phyloP scores from a whole-genome alignment of 139 green algal species.

The Coccomyxa sp. region DNA sequence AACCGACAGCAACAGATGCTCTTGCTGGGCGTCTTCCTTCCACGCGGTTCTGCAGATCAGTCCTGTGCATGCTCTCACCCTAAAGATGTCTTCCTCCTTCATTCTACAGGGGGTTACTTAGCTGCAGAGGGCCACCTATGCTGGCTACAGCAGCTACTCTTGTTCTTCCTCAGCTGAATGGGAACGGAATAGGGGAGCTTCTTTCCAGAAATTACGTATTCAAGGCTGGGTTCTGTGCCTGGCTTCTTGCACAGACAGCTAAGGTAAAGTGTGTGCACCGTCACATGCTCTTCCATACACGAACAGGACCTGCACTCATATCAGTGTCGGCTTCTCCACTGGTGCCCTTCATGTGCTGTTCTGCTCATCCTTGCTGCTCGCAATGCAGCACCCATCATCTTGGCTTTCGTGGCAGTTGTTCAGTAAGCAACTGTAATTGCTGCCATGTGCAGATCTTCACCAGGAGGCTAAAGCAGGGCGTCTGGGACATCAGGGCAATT shows the following conservation, averaged over 20 bases:
- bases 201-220: slow-evolving; percentile 75
- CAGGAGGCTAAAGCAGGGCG: slow-evolving; percentile 70
- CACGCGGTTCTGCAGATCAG: too few species aligned
- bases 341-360: background rate
- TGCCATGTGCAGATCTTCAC: slow-evolving; percentile 77
- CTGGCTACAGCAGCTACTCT: background rate
- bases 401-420: background rate
- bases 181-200: slow-evolving; percentile 14
- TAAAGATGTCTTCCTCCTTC: too few species aligned
- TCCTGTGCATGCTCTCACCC: too few species aligned
- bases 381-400: background rate
- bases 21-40: too few species aligned
- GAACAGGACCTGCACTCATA: too few species aligned
- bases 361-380: background rate
- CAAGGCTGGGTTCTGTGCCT: slow-evolving; percentile 81
- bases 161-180: background rate
- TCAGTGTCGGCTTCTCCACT: background rate
- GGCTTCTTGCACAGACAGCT: slow-evolving; percentile 77
- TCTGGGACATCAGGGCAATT: slow-evolving; percentile 73
- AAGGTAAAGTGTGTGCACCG: slow-evolving; percentile 52
- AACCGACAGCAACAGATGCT: too few species aligned
- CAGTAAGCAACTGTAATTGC: background rate
- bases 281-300: background rate
- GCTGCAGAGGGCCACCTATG: background rate
- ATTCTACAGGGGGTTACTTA: too few species aligned